Percentiles rank a stretch among this genome's conserved stretches.
These are phyloP conservation scores for Collybia sordida DNA, from an alignment of 768 basidiomycete genomes.

Conservation along the genomic window DNA sequence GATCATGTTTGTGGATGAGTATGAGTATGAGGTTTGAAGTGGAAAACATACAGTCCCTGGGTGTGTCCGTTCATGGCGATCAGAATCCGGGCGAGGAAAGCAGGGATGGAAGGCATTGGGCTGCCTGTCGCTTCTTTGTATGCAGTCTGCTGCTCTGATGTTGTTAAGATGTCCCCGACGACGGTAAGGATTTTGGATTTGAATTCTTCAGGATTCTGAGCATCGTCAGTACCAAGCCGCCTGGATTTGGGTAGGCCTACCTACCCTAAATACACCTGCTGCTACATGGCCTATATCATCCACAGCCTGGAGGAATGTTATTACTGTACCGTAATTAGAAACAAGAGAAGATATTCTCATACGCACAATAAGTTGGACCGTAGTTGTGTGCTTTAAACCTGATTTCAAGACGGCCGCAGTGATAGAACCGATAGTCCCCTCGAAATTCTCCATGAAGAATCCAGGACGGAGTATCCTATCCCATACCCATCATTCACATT, in stretches of 20 bases:
- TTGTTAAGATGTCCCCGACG: constrained; percentile 28
- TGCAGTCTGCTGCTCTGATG: constrained; percentile 21
- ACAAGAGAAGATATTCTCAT: background rate
- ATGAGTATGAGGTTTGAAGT: background rate
- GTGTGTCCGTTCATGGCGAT: constrained; percentile 27
- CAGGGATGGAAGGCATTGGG: constrained; percentile 25
- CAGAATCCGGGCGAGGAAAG: constrained; percentile 22
- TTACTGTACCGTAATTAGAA: background rate
- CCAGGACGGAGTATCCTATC: constrained; percentile 37
- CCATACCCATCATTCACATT: background rate
- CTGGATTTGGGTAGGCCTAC: no score
- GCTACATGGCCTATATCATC: constrained; percentile 35
- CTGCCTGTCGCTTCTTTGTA: constrained; percentile 26
- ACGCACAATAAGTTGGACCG: constrained; percentile 34
- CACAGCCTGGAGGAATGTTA: constrained; percentile 19
- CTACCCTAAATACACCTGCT: constrained; percentile 30
- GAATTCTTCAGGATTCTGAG: constrained; percentile 25
- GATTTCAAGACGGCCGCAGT: constrained; percentile 29
- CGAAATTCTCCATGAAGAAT: constrained; percentile 46
- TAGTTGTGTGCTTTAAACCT: constrained; percentile 31
- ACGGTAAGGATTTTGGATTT: constrained; percentile 22
- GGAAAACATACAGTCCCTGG: constrained; percentile 23
- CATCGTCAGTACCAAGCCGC: background rate
- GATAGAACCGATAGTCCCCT: constrained; percentile 34
- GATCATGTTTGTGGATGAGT: background rate